Evolutionary conservation across 768 basidiomycete species (phyloP), one percentile per base, ranked within the genome.

Genomic region (Phlebiopsis flavidoalba): DNA sequence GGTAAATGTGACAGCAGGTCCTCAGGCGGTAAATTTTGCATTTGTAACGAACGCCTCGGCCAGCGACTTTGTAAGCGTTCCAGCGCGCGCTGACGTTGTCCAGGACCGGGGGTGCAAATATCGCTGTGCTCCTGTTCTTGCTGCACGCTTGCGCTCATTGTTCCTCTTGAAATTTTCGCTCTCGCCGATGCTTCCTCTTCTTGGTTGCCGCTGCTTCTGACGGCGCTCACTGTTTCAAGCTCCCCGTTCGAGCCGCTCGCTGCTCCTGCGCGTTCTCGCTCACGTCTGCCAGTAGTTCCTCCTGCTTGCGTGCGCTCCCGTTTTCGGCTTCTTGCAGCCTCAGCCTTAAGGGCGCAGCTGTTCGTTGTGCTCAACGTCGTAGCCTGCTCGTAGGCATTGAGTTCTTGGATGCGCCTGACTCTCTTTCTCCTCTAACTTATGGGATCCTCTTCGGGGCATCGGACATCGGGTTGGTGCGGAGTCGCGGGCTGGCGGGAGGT

Each of bases 81-180:
- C 31, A 92, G 73, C 5, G 91, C 92, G 50, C 87, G 79, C 58
- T 77, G 75, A n/a, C 8, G 76, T 69, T 2, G 83, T 85, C 89
- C 91, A 93, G 72, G 73, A 0, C 86, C 87, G n/a, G n/a, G n/a
- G n/a, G 19, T 74, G 76, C 17, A 78, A 74, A 85, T 85, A 89
- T 55, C 76, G 80, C 66, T n/a, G n/a, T n/a, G n/a, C 12, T 66
- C 77, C 47, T 80, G 77, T 58, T 83, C 77, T 46, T 80, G 77
- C 60, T 83, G 78, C 48, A n/a, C 80, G 77, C 59, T 82, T 77
- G 52, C 74, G 75, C 59, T 68, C 70, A n/a, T 40, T 43, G 22
- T 15, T 46, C 57, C 57, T 62, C 61, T 22, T 40, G 58, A 10
- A 3, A 7, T 35, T 40, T 31, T 8, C 49, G 37, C 49, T 70